Base-by-base conservation (phyloP, 352 stramenopile genomes). In the Sclerospora graminicola region DNA sequence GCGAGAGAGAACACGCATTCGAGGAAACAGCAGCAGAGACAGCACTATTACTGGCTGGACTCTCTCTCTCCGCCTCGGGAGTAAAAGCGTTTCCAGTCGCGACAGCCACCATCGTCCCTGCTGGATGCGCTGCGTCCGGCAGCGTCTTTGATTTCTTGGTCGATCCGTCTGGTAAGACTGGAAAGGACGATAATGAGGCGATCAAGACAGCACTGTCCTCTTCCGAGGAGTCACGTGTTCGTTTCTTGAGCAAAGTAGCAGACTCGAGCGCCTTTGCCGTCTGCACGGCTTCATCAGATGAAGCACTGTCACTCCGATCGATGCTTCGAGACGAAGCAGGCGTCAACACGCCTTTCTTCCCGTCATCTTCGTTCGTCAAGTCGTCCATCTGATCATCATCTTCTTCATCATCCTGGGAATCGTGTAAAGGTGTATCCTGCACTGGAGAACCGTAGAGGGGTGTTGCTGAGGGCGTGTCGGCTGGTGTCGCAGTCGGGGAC, bases 381-480 rank as follows among this genome's bases (percentile, higher is more conserved):
- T 61, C 54, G 48, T 58, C 54, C 54, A 62, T 68, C 6, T 24
- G 16, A 45, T 81, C 60, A 11, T 69, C 56, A 45, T 81, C 60
- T 10, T 69, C 56, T n/a, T 76, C 57, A 8, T 66, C 52, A 13
- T 71, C 63, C 41, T 73, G 50, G 8, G 45, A 60, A 31, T 60
- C 55, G 28, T 57, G 69, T 16, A 71, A 49, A 27, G 60, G 50
- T 7, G 67, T 69, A 19, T 77, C 70, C 2, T 57, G 63, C 28
- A 69, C 56, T 16, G 72, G 78, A 0, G 72, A 85, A 6, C 77
- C 77, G 55, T 78, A 86, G 21, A 89, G 21, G 10, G 78, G 78
- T 27, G 78, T 88, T 36, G 70, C 66, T 0, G 64, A 77, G 6
- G 78, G 78, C 14, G 78, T 87, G 36, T 89, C 77, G 0, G 64